Percentiles rank a stretch among this genome's conserved stretches.
These are phyloP conservation scores for Huntiella moniliformis DNA, from an alignment of 2,329 filamentous ascomycete genomes.

Conservation along the genomic window DNA sequence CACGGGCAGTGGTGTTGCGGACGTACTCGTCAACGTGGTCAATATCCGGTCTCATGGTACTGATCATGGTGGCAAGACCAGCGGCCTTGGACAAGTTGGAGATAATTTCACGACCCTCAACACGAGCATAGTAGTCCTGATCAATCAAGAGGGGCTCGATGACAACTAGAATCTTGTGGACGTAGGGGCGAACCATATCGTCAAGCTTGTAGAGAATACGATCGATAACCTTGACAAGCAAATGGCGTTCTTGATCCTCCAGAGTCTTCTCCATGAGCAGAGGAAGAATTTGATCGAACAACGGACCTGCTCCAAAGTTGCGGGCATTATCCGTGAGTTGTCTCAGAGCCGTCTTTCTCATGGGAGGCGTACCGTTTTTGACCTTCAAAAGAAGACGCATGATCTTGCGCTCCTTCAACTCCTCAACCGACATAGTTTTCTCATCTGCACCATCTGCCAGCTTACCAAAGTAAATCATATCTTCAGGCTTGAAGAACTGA, in stretches of 20 bases:
- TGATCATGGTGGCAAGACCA: constrained; percentile 96
- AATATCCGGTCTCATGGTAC: constrained; percentile 96
- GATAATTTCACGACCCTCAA: constrained; percentile 96
- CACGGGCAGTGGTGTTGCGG: constrained; percentile 87
- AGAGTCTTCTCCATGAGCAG: constrained; percentile 95
- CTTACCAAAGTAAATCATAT: constrained; percentile 98
- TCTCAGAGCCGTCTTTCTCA: constrained; percentile 93
- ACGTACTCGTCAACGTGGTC: constrained; percentile 98
- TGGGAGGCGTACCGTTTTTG: constrained; percentile 96
- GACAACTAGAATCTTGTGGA: constrained; percentile 95
- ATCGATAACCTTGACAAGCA: constrained; percentile 97
- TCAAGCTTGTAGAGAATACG: constrained; percentile 96
- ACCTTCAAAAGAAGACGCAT: constrained; percentile 94
- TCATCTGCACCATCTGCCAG: constrained; percentile 88
- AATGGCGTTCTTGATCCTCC: constrained; percentile 92
- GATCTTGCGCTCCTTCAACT: constrained; percentile 94
- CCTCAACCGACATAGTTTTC: constrained; percentile 77
- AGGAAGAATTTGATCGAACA: constrained; percentile 95
- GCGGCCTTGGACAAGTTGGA: constrained; percentile 95
- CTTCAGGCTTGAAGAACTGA: constrained; percentile 95
- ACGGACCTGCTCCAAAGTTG: constrained; percentile 78
- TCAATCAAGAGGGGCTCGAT: constrained; percentile 98
- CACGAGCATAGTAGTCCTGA: constrained; percentile 96
- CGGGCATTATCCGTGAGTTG: constrained; percentile 95
- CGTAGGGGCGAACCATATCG: constrained; percentile 85